Conservation (phyloP, 495 filamentous ascomycete genomes). For the Clohesyomyces aquaticus region DNA sequence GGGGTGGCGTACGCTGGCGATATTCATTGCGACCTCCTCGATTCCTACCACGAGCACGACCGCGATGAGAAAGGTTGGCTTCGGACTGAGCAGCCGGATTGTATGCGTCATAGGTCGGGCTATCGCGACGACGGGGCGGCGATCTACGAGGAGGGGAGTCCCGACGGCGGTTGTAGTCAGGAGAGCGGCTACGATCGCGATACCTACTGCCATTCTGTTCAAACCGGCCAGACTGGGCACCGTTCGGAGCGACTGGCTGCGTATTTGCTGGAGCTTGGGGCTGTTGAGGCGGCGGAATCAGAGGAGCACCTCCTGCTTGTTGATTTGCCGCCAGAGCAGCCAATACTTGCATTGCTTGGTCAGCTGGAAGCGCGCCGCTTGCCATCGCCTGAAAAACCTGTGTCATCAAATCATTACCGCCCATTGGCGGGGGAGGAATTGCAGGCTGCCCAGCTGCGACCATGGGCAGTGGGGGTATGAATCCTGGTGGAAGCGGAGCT, state of each 20-base stretch:
- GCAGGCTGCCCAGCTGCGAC: constrained; percentile 8
- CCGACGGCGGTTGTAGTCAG: constrained; percentile 40
- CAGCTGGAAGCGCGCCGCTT: constrained; percentile 26
- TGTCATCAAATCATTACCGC: constrained; percentile 8
- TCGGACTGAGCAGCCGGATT: constrained; percentile 43
- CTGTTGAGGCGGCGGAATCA: constrained; percentile 13
- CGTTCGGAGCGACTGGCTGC: constrained; percentile 23
- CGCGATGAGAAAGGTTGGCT: constrained; percentile 18
- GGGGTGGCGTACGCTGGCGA: constrained; percentile 77
- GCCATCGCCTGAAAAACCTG: constrained; percentile 28
- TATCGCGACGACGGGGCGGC: constrained; percentile 51
- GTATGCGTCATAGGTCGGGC: constrained; percentile 67
- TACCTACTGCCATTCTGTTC: constrained; percentile 34
- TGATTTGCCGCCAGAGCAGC: constrained; percentile 13
- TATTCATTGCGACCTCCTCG: constrained; percentile 57
- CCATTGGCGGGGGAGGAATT: constrained; percentile 6
- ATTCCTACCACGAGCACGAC: constrained; percentile 35
- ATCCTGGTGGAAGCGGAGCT: constrained; percentile 24
- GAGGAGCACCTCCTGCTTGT: neutral
- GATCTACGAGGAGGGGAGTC: constrained; percentile 42
- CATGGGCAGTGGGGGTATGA: constrained; percentile 18
- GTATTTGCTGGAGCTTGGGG: neutral
- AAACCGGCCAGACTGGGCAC: constrained; percentile 19
- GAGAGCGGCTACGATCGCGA: constrained; percentile 46
- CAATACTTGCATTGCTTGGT: constrained; percentile 34